Conservation (phyloP, 208 protist species). For the Leishmania mexicana region DNA sequence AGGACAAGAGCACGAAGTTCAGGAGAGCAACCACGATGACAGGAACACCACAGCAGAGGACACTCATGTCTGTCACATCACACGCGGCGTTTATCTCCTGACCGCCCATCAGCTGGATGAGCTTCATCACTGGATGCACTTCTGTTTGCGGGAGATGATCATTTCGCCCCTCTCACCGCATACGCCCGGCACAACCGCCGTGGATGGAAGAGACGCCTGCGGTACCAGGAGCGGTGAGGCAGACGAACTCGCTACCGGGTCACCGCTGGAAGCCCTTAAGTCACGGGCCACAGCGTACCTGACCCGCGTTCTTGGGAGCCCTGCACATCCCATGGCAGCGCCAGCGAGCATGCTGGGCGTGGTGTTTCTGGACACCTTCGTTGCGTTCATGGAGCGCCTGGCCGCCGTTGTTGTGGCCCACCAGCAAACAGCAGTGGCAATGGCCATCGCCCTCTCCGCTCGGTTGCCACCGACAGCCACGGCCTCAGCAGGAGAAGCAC, state of each 20-base stretch:
- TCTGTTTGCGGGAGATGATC: background rate
- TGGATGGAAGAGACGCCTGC: background rate
- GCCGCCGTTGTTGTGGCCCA: slow-evolving; percentile 1
- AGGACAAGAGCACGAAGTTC: background rate
- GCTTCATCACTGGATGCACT: slow-evolving; percentile 15
- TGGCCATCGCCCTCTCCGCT: slow-evolving; percentile 19
- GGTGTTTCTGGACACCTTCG: slow-evolving; percentile 22
- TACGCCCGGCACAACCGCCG: background rate
- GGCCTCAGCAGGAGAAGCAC: background rate
- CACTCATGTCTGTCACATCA: background rate
- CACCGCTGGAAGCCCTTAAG: slow-evolving; percentile 12
- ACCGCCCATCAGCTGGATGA: slow-evolving; percentile 3
- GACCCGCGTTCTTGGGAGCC: background rate
- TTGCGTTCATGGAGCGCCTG: slow-evolving; percentile 23
- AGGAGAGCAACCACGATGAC: slow-evolving; percentile 1
- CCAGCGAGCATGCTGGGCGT: background rate
- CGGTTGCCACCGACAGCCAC: slow-evolving; percentile 3
- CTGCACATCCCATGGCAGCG: background rate
- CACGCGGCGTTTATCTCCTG: slow-evolving; percentile 4
- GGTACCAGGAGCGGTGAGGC: background rate
- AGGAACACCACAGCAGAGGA: background rate
- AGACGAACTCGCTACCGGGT: background rate
- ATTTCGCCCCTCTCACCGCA: background rate
- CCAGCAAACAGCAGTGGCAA: slow-evolving; percentile 14
- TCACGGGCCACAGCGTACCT: slow-evolving; percentile 8